These are phyloP conservation scores for Salix arbutifolia DNA, from an alignment of 345 rosid species.

Conservation along the genomic window DNA sequence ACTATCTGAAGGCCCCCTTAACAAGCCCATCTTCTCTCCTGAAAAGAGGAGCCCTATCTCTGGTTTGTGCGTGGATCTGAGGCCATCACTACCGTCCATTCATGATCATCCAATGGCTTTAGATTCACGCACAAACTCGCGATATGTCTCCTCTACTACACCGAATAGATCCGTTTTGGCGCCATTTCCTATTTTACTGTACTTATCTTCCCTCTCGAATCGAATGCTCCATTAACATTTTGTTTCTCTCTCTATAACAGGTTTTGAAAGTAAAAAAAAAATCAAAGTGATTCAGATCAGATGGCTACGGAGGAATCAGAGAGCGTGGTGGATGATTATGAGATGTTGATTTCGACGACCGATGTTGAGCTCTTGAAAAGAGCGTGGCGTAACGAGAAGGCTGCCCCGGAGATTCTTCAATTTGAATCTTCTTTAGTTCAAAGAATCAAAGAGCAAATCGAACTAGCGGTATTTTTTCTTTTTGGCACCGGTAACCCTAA, in stretches of 20 bases:
- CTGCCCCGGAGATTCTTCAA: constrained; percentile 81
- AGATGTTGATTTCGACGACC: constrained; percentile 53
- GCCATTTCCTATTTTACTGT: background rate
- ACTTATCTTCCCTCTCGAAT: constrained; percentile 2
- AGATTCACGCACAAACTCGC: constrained; percentile 40
- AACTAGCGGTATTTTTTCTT: constrained; percentile 41
- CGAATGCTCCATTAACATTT: background rate
- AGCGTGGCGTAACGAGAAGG: constrained; percentile 92
- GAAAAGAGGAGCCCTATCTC: constrained; percentile 10
- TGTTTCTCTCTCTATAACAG: background rate
- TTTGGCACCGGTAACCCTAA: background rate
- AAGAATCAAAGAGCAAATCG: constrained; percentile 55
- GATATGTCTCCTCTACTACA: constrained; percentile 18
- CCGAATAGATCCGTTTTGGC: background rate
- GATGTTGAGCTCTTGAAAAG: constrained; percentile 64
- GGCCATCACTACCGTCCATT: constrained; percentile 23
- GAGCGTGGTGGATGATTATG: constrained; percentile 43
- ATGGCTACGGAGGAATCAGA: constrained; percentile 24
- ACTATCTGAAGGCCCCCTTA: background rate
- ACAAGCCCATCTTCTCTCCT: background rate
- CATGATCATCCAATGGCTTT: background rate
- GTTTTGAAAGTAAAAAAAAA: background rate
- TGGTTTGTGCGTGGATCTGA: constrained; percentile 26
- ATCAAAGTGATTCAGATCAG: background rate
- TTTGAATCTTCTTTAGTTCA: constrained; percentile 48